These are phyloP conservation scores for Plasmodium vivax DNA, from an alignment of 169 alveolate species.

Conservation along the genomic window DNA sequence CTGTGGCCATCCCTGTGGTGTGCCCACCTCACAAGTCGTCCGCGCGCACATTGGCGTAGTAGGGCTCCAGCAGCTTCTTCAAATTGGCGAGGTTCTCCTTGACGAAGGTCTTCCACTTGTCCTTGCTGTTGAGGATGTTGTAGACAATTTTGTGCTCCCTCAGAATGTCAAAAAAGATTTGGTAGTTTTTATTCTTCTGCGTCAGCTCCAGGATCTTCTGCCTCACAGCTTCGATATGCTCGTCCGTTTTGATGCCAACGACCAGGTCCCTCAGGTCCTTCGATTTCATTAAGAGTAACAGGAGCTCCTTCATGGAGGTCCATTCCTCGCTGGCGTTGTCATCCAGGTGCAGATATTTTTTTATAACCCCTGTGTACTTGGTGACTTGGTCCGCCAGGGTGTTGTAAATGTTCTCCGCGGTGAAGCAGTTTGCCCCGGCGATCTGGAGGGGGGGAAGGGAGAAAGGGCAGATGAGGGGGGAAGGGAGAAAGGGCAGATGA, in stretches of 20 bases:
- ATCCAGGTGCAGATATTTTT: not conserved
- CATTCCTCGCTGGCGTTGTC: constrained; percentile 7
- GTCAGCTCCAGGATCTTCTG: constrained; percentile 10
- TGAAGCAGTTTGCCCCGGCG: not conserved
- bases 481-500: not conserved
- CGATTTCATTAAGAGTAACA: constrained; percentile 10
- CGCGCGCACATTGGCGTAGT: not conserved
- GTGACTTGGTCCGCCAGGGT: not conserved
- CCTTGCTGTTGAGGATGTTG: not conserved
- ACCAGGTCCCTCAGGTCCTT: not conserved
- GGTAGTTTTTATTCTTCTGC: constrained; percentile 25
- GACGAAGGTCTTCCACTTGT: constrained; percentile 10
- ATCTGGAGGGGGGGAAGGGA: not conserved
- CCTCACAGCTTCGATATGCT: constrained; percentile 16
- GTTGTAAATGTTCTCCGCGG: constrained; percentile 6
- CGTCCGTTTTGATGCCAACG: constrained; percentile 1
- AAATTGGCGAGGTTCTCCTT: not conserved
- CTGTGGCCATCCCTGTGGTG: too few relatives aligned
- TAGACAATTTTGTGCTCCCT: not conserved
- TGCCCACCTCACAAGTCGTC: not conserved
- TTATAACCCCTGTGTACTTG: constrained; percentile 6
- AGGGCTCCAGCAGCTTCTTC: constrained; percentile 1
- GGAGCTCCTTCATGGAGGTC: constrained; percentile 7
- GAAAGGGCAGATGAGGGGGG: not conserved
- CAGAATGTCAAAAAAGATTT: constrained; percentile 9